Evolutionary conservation across 2,329 filamentous ascomycete genomes (phyloP).

Genomic region (Fusarium pseudograminearum): DNA sequence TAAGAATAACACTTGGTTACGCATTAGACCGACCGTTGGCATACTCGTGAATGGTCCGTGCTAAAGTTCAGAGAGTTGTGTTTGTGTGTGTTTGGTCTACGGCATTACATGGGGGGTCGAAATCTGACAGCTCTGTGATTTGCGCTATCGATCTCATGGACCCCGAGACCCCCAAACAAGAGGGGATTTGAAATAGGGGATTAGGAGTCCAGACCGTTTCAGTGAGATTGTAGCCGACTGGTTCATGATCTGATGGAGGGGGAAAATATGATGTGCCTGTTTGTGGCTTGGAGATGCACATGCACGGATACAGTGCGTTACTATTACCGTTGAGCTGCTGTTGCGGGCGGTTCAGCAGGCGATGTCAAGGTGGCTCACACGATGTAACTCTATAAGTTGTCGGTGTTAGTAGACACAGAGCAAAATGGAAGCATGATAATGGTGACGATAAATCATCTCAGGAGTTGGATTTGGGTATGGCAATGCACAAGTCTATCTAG

Average conservation of each 20-base stretch:
- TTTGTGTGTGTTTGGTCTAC: conserved; percentile 9
- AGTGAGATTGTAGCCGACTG: conserved; percentile 32
- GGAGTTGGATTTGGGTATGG: conserved; percentile 34
- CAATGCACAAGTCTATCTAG: conserved; percentile 32
- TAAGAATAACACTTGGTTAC: conserved; percentile 15
- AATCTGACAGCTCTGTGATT: conserved; percentile 36
- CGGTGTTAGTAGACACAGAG: neutral
- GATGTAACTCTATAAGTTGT: conserved; percentile 7
- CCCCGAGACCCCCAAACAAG: conserved; percentile 2
- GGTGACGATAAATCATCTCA: conserved; percentile 10
- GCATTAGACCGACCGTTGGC: neutral
- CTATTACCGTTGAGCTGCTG: conserved; percentile 12
- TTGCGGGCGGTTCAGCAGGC: conserved; percentile 24
- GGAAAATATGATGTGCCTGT: conserved; percentile 9
- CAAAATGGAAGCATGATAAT: neutral
- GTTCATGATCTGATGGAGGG: conserved; percentile 39
- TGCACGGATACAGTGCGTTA: neutral
- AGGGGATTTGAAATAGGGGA: conserved; percentile 2
- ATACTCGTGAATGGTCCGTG: conserved; percentile 13
- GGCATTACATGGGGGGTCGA: conserved; percentile 20
- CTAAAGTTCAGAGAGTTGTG: neutral
- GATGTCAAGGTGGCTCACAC: neutral
- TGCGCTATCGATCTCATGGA: conserved; percentile 24
- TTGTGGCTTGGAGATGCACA: conserved; percentile 5
- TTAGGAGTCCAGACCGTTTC: conserved; percentile 25